These are phyloP conservation scores for Monilinia vaccinii-corymbosi DNA, from an alignment of 2,329 filamentous ascomycete genomes.

Conservation along the genomic window DNA sequence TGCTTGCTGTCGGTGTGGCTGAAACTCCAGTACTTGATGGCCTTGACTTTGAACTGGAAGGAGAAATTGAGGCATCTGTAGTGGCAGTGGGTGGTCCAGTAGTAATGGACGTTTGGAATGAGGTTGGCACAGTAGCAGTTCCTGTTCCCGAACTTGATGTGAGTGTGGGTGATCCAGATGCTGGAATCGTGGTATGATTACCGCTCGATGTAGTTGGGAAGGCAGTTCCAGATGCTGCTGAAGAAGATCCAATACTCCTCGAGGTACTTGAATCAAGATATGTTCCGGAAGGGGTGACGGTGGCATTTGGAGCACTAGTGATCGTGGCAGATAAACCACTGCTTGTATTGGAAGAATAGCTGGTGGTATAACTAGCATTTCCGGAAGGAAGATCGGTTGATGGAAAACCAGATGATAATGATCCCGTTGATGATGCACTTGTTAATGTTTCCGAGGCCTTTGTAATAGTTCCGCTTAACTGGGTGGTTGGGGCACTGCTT, in stretches of 20 bases:
- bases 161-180: not conserved
- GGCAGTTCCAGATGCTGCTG: not conserved
- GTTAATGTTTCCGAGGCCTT: not conserved
- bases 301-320: conserved; percentile 1
- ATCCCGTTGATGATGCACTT: not conserved
- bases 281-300: not conserved
- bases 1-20: conserved; percentile 1
- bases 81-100: not conserved
- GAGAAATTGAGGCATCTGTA: not conserved
- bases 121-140: not conserved
- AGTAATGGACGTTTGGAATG: not conserved
- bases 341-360: not conserved
- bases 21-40: not conserved
- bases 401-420: not conserved
- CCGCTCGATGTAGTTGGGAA: conserved; percentile 4
- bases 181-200: not conserved
- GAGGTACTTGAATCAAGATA: not conserved
- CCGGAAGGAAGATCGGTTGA: not conserved
- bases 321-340: not conserved
- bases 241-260: conserved; percentile 4
- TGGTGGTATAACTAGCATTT: not conserved
- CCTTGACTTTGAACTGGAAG: not conserved
- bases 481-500: not conserved
- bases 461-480: not conserved
- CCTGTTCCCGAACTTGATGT: conserved; percentile 4